Conservation (phyloP, 768 basidiomycete genomes). For the Candolleomyces aberdarensis region DNA sequence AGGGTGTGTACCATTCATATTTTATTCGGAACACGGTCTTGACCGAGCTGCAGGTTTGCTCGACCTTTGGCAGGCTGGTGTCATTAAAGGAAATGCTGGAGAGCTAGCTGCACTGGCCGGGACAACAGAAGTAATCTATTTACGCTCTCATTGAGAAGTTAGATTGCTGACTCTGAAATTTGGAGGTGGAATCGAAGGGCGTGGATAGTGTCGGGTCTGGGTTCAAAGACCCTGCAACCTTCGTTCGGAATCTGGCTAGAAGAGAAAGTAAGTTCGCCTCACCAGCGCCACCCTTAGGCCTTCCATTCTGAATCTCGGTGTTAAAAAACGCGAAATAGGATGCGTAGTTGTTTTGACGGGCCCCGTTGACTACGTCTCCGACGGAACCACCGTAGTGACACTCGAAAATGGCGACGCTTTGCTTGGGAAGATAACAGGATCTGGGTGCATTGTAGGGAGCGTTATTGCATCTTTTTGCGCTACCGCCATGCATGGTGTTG, state of each 20-base stretch:
- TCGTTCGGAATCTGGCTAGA: conserved; percentile 67
- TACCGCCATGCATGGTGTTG: conserved; percentile 41
- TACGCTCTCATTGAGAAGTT: background rate
- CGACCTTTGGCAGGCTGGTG: conserved; percentile 76
- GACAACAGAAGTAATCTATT: conserved; percentile 59
- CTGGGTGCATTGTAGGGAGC: conserved; percentile 83
- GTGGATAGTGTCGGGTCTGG: conserved; percentile 82
- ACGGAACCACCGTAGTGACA: conserved; percentile 67
- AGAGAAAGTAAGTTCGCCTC: conserved; percentile 60
- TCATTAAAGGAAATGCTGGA: conserved; percentile 93
- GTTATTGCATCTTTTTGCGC: conserved; percentile 80
- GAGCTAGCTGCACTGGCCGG: conserved; percentile 80
- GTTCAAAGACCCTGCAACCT: conserved; percentile 68
- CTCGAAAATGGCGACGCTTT: conserved; percentile 72
- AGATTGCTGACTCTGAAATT: background rate
- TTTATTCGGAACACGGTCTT: background rate
- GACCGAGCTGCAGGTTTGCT: conserved; percentile 51
- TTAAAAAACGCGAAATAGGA: conserved; percentile 38
- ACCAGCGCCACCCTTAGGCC: background rate
- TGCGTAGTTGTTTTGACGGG: conserved; percentile 84
- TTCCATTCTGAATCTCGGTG: background rate
- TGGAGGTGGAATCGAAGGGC: conserved; percentile 69
- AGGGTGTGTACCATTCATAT: conserved; percentile 36
- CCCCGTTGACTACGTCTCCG: conserved; percentile 76
- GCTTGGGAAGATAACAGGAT: conserved; percentile 82